These are phyloP conservation scores for Coemansia sp. DNA, from an alignment of 192 early-diverging fungal genomes.

Conservation along the genomic window DNA sequence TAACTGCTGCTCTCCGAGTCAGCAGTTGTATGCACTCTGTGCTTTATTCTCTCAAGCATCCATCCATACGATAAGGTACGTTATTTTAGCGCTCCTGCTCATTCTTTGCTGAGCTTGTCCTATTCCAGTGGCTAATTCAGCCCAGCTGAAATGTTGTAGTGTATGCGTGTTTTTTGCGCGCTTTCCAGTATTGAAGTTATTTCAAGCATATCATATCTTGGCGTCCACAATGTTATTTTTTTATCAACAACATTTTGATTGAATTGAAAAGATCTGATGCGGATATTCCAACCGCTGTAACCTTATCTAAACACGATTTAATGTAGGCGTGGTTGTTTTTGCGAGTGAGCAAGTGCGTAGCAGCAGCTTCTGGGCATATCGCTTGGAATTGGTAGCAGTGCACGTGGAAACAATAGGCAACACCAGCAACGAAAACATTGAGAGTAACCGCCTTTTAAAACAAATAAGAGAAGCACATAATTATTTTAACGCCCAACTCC, in stretches of 20 bases:
- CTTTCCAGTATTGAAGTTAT: background rate
- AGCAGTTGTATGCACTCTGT: background rate
- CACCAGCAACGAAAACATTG: background rate
- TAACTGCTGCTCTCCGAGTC: background rate
- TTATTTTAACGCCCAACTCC: too few relatives aligned
- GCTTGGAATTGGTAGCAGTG: background rate
- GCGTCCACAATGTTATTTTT: background rate
- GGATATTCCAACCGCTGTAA: background rate
- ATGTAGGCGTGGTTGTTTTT: background rate
- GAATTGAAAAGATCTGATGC: background rate
- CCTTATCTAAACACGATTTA: background rate
- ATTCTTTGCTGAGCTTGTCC: background rate
- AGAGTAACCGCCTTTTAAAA: too few relatives aligned
- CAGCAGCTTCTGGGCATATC: background rate
- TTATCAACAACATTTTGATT: background rate
- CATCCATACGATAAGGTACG: conserved; percentile 7
- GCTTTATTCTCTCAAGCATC: background rate
- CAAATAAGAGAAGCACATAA: too few relatives aligned
- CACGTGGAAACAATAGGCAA: background rate
- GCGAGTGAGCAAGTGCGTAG: background rate
- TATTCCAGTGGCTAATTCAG: background rate
- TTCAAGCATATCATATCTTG: background rate
- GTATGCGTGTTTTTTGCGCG: background rate
- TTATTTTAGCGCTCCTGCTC: background rate
- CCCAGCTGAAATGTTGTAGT: background rate